Evolutionary conservation across 1,284 basidiomycete genomes (phyloP).

Genomic region (Ustilago shanxiensis): DNA sequence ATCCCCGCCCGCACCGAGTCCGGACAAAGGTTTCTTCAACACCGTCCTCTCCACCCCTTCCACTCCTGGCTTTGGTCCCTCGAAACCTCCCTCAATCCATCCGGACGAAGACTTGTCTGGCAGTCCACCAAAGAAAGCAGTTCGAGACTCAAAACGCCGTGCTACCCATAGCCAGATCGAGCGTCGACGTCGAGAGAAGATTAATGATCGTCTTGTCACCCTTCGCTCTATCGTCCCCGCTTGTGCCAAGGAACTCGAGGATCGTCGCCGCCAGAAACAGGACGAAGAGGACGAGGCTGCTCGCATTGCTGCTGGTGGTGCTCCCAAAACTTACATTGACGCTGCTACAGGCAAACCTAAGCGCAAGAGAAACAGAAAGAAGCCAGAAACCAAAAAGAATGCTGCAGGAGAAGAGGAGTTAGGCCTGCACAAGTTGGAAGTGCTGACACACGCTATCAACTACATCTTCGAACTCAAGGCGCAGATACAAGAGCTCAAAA

Average conservation of each 20-base stretch:
- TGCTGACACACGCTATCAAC: slow-evolving; percentile 64
- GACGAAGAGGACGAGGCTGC: slow-evolving; percentile 57
- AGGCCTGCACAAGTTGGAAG: slow-evolving; percentile 64
- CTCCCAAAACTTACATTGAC: slow-evolving; percentile 51
- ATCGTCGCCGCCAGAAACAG: slow-evolving; percentile 46
- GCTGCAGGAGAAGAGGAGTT: slow-evolving; percentile 54
- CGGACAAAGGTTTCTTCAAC: slow-evolving; percentile 52
- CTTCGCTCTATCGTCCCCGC: slow-evolving; percentile 65
- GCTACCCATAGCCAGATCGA: slow-evolving; percentile 68
- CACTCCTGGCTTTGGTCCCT: slow-evolving; percentile 13
- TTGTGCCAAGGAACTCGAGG: slow-evolving; percentile 61
- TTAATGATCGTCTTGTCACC: slow-evolving; percentile 68
- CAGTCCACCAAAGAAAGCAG: slow-evolving; percentile 41
- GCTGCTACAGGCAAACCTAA: slow-evolving; percentile 58
- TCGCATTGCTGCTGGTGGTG: slow-evolving; percentile 45
- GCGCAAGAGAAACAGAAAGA: slow-evolving; percentile 57
- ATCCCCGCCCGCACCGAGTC: slow-evolving; percentile 15
- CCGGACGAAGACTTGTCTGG: neutral
- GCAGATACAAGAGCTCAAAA: slow-evolving; percentile 56
- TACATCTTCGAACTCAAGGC: slow-evolving; percentile 65
- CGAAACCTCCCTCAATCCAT: slow-evolving; percentile 2
- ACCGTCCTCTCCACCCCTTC: slow-evolving; percentile 40
- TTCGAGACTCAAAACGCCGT: slow-evolving; percentile 57
- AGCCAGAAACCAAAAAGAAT: slow-evolving; percentile 38
- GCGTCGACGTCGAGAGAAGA: slow-evolving; percentile 67